Conservation (phyloP, 2,329 filamentous ascomycete species). For the Coniochaeta hoffmannii region DNA sequence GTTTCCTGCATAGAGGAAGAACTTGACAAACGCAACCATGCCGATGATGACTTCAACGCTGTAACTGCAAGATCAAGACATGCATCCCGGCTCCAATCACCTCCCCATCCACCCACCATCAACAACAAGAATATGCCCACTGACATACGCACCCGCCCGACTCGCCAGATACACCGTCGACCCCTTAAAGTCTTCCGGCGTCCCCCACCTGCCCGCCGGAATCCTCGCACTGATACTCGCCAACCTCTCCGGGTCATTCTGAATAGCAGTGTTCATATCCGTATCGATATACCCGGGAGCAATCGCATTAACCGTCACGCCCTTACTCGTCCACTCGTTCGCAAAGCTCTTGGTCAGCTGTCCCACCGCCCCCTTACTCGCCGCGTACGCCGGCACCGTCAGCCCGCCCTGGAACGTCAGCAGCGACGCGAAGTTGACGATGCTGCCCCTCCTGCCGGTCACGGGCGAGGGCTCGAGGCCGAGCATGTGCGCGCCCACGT, state of each 20-base stretch:
- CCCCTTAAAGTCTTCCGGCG: constrained; percentile 82
- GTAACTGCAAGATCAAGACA: too few species aligned
- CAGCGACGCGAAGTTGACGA: constrained; percentile 81
- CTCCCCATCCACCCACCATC: constrained; percentile 93
- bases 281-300: constrained; percentile 86
- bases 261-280: constrained; percentile 86
- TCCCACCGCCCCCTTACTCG: constrained; percentile 75
- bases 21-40: not conserved
- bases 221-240: constrained; percentile 73
- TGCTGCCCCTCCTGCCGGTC: constrained; percentile 54
- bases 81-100: constrained; percentile 33
- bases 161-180: constrained; percentile 71
- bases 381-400: constrained; percentile 82
- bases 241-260: constrained; percentile 62
- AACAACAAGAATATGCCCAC: constrained; percentile 72
- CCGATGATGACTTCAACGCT: not conserved
- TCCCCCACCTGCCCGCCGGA: constrained; percentile 77
- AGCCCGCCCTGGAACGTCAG: constrained; percentile 81
- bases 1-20: not conserved
- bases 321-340: constrained; percentile 78
- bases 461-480: constrained; percentile 36
- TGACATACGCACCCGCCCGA: constrained; percentile 71
- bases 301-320: constrained; percentile 80
- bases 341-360: constrained; percentile 79
- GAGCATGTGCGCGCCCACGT: constrained; percentile 75